A percentile compares a stretch with the other conserved stretches of the same genome.
phyloP scores from a whole-genome alignment of 2,329 filamentous ascomycete genomes.

The Coniochaeta hoffmannii region DNA sequence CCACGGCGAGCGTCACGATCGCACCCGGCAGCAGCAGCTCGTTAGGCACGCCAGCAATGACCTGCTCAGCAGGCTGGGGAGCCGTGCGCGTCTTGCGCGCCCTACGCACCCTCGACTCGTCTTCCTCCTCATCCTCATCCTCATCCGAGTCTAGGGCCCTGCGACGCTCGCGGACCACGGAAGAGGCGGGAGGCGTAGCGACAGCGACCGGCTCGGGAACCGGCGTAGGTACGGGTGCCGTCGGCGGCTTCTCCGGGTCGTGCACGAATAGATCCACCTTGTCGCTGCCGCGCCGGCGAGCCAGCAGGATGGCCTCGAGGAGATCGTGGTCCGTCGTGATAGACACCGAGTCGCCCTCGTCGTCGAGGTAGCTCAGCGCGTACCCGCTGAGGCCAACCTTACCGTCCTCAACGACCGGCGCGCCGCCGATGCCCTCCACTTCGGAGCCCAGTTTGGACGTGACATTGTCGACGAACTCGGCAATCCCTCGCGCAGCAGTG shows the following conservation, averaged over 20 bases:
- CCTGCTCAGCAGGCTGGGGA: constrained; percentile 47
- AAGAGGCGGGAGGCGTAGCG: constrained; percentile 41
- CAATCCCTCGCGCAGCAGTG: constrained; percentile 70
- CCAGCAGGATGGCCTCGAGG: constrained; percentile 78
- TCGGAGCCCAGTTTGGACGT: constrained; percentile 79
- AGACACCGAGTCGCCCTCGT: constrained; percentile 92
- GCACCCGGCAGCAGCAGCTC: constrained; percentile 89
- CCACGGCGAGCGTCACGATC: constrained; percentile 88
- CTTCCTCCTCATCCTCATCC: constrained; percentile 43
- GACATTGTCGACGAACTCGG: constrained; percentile 69
- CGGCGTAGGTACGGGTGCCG: constrained; percentile 26
- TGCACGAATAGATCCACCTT: constrained; percentile 98
- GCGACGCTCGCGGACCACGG: constrained; percentile 43
- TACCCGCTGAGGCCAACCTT: constrained; percentile 72
- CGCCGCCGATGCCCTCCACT: constrained; percentile 74
- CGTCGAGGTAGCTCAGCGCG: constrained; percentile 90
- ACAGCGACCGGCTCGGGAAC: constrained; percentile 29
- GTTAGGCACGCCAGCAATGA: constrained; percentile 88
- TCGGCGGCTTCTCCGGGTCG: constrained; percentile 79
- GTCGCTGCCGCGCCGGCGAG: constrained; percentile 68
- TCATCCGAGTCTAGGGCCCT: constrained; percentile 36
- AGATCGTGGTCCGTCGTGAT: constrained; percentile 95
- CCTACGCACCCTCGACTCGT: constrained; percentile 37
- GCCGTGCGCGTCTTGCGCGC: constrained; percentile 30
- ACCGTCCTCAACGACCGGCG: constrained; percentile 70